phyloP scores from a whole-genome alignment of 1,139 yeast species.

The Taphrina confusa region DNA sequence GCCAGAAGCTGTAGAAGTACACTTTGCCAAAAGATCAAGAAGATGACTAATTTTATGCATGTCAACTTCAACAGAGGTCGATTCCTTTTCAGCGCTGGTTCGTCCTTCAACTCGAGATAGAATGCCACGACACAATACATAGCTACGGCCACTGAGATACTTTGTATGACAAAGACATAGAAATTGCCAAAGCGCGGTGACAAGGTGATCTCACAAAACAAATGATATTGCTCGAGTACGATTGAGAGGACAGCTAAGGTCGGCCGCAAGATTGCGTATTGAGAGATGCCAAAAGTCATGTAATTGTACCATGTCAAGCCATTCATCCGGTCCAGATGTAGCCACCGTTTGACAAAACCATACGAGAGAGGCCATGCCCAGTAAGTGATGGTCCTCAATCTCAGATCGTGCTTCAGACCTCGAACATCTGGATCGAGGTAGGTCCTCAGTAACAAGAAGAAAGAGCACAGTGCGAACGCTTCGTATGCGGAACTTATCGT shows the following conservation, averaged over 20 bases:
- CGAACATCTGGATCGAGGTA: slow-evolving; percentile 14
- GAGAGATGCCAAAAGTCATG: slow-evolving; percentile 16
- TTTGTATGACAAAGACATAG: slow-evolving; percentile 3
- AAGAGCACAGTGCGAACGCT: slow-evolving; percentile 20
- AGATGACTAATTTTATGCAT: slow-evolving; percentile 14
- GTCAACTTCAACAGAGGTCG: slow-evolving; percentile 5
- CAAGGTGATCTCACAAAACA: slow-evolving; percentile 8
- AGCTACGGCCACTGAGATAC: slow-evolving; percentile 18
- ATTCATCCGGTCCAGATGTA: background rate
- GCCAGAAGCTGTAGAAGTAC: slow-evolving; percentile 1
- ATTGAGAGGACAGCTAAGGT: slow-evolving; percentile 4
- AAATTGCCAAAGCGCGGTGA: slow-evolving; percentile 11
- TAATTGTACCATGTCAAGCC: slow-evolving; percentile 5
- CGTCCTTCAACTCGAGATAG: slow-evolving; percentile 14
- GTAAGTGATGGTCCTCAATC: background rate
- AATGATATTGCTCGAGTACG: background rate
- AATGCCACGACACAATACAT: slow-evolving; percentile 16
- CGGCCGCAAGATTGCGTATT: slow-evolving; percentile 18
- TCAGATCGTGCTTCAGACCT: slow-evolving; percentile 8
- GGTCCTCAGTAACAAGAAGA: slow-evolving; percentile 12
- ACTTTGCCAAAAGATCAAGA: slow-evolving; percentile 21
- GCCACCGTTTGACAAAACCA: background rate
- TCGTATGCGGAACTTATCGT: slow-evolving; percentile 17
- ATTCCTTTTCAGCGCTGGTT: slow-evolving; percentile 9
- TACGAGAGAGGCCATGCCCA: slow-evolving; percentile 28